Conservation (phyloP, 2,329 filamentous ascomycete species). For the Fusarium euwallaceae region DNA sequence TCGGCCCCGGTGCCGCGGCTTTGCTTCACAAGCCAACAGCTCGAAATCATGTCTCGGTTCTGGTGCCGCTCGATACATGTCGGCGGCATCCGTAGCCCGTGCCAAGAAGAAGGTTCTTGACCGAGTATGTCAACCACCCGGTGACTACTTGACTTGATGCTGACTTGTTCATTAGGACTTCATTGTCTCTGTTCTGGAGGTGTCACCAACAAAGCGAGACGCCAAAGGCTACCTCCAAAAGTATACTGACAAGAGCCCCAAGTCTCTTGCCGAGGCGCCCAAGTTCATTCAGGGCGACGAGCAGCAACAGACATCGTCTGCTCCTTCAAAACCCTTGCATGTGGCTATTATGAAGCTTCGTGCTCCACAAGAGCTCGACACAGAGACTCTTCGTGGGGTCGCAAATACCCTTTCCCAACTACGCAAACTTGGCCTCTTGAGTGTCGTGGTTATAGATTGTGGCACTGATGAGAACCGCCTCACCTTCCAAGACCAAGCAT, state of each 20-base stretch:
- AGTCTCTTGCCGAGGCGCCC: conserved; percentile 42
- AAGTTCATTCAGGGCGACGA: conserved; percentile 54
- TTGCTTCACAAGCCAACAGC: conserved; percentile 29
- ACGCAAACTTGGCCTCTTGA: conserved; percentile 82
- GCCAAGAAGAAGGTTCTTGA: conserved; percentile 51
- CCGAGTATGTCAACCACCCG: conserved; percentile 43
- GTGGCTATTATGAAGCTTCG: conserved; percentile 89
- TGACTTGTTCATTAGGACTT: conserved; percentile 73
- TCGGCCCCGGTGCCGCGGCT: conserved; percentile 25
- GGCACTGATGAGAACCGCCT: conserved; percentile 57
- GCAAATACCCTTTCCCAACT: conserved; percentile 88
- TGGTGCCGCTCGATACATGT: conserved; percentile 45
- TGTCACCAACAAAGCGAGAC: conserved; percentile 92
- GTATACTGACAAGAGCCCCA: conserved; percentile 65
- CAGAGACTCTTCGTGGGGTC: conserved; percentile 78
- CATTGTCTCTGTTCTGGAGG: conserved; percentile 86
- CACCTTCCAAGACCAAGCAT: conserved; percentile 72
- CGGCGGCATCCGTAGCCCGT: conserved; percentile 47
- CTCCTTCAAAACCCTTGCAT: conserved; percentile 58
- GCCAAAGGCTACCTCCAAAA: conserved; percentile 92
- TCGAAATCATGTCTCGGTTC: conserved; percentile 27
- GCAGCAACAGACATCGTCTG: conserved; percentile 17
- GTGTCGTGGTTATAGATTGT: conserved; percentile 86
- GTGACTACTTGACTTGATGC: background rate
- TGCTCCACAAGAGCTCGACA: conserved; percentile 77